Evolutionary conservation across 495 filamentous ascomycete species (phyloP), one percentile per base, ranked within the genome.

Genomic region (Tuber indicum): DNA sequence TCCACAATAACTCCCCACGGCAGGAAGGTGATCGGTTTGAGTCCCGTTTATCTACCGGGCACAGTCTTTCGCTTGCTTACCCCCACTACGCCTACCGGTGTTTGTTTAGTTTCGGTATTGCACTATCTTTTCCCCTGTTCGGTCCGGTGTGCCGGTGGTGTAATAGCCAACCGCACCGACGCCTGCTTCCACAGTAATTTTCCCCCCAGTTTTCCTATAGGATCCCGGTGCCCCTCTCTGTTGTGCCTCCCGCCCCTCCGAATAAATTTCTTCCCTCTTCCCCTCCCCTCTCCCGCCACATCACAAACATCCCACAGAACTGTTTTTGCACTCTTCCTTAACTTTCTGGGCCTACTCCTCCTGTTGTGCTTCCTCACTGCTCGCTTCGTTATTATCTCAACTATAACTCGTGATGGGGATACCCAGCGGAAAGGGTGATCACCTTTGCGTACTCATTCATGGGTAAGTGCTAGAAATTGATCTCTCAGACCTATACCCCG

Each of bases 381-480:
- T 36, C 26, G 58, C 26, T 36, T 66, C 14, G 58, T 36, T 3
- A 36, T 36, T 66, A 1, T 1, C 16, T 14, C 32, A 19, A 36
- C 58, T 66, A 36, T 66, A 66, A 14, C 26, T 36, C 58, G 58
- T 66, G 75, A 80, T 80, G 78, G 78, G 76, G 42, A 23, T 73
- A 49, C 74, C 74, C 43, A 74, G 69, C 7, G 76, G 76, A 6
- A 78, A 72, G 72, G 80, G 81, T 70, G 87, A 92, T 74, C 95
- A 98, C 85, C 90, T 98, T 66, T 93, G 91, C 84, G 93, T 98
- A n/a, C 87, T 98, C n/a, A 90, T 97, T 47, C 95, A 98, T 85
- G 95, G 95, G 94, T 96, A 88, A 82, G 89, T 81, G 62, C 58
- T 52, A n/a, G 32, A 32, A 12, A 39, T 58, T 45, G 36, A 47